Evolutionary conservation across 164 flowering plant genomes (phyloP).

Genomic region (Echeveria elegans): DNA sequence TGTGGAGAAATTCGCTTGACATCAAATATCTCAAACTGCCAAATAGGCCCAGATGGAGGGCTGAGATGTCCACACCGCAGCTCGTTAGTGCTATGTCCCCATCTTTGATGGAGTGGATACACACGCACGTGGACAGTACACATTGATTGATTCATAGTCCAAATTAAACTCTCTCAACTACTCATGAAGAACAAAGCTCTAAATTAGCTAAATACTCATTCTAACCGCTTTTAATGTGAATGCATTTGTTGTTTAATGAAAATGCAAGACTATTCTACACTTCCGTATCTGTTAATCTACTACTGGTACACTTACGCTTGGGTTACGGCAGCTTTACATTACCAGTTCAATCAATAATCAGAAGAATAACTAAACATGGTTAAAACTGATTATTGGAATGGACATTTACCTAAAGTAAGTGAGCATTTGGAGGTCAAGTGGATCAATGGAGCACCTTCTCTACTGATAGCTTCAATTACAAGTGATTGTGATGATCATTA

Average conservation of each 20-base stretch:
- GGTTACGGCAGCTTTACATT: background rate
- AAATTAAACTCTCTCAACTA: slow-evolving; percentile 7
- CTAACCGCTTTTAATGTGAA: background rate
- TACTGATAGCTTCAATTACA: background rate
- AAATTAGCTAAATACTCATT: slow-evolving; percentile 1
- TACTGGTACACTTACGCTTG: too few relatives aligned
- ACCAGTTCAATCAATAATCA: too few relatives aligned
- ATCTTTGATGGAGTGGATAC: background rate
- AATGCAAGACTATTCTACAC: background rate
- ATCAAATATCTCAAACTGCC: background rate
- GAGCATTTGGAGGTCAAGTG: background rate
- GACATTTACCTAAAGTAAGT: slow-evolving; percentile 3
- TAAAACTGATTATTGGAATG: background rate
- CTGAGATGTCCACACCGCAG: background rate
- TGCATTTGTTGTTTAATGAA: background rate
- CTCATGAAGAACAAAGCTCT: too few relatives aligned
- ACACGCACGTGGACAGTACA: background rate
- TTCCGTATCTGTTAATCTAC: background rate
- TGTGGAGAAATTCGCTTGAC: background rate
- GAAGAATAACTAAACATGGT: background rate
- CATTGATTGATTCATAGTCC: slow-evolving; percentile 3
- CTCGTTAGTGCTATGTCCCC: background rate
- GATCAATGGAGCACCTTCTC: slow-evolving; percentile 6
- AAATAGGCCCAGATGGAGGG: slow-evolving; percentile 1
- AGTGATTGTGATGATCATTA: background rate